Percentiles rank a stretch among this genome's conserved stretches.
These are phyloP conservation scores for Verbascum thapsus DNA, from an alignment of 257 asterid species.

Conservation along the genomic window DNA sequence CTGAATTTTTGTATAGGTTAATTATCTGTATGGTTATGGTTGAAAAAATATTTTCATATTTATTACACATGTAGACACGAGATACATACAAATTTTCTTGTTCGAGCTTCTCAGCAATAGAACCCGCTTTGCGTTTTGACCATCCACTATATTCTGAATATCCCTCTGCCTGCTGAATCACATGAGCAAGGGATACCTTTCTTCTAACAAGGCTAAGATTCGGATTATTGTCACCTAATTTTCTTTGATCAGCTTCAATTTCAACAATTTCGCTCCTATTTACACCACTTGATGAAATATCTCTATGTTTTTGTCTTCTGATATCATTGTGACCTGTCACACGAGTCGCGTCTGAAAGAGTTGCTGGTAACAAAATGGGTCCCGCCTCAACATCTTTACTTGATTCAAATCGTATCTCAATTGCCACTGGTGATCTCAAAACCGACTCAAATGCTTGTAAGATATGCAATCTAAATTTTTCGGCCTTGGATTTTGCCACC, in stretches of 20 bases:
- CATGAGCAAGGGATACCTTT: constrained; percentile 66
- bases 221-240: constrained; percentile 40
- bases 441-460: constrained; percentile 66
- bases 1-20: no score
- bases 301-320: constrained; percentile 32
- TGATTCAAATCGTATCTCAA: constrained; percentile 55
- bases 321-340: constrained; percentile 30
- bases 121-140: constrained; percentile 65
- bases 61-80: constrained; percentile 31
- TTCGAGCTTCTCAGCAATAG: constrained; percentile 73
- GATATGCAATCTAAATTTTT: constrained; percentile 51
- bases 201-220: constrained; percentile 61
- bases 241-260: constrained; percentile 37
- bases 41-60: no score
- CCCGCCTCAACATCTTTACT: constrained; percentile 30
- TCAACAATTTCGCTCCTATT: constrained; percentile 53
- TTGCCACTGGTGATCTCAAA: constrained; percentile 52
- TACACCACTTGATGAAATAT: constrained; percentile 30
- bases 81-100: constrained; percentile 62
- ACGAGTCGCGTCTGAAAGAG: constrained; percentile 25
- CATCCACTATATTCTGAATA: constrained; percentile 49
- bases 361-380: constrained; percentile 42
- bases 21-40: no score
- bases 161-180: constrained; percentile 65
- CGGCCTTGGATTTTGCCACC: constrained; percentile 49